phyloP scores from a whole-genome alignment of 768 basidiomycete species.

The Melanogaster broomeanus region DNA sequence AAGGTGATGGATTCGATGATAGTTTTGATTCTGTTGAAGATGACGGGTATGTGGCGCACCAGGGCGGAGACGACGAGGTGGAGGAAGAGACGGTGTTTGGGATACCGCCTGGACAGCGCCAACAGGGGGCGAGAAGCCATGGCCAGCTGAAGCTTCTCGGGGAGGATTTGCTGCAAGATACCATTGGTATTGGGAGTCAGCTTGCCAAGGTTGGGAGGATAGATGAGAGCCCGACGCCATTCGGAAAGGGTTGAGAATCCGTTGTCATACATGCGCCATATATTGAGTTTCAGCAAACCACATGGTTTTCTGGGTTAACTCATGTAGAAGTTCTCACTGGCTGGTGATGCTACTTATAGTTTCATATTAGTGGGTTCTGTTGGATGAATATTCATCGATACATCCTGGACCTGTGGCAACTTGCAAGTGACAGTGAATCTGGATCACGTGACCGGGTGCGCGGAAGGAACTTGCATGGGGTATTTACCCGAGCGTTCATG shows the following conservation, averaged over 20 bases:
- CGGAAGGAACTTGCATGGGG: slow-evolving; percentile 29
- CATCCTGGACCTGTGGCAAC: no score
- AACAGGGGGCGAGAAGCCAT: slow-evolving; percentile 22
- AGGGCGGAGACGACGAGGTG: slow-evolving; percentile 31
- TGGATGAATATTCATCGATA: no score
- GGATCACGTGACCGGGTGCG: slow-evolving; percentile 9
- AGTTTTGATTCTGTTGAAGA: slow-evolving; percentile 50
- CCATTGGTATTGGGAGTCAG: slow-evolving; percentile 58
- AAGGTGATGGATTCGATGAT: slow-evolving; percentile 50
- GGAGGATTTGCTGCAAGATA: slow-evolving; percentile 62
- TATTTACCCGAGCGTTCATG: not conserved
- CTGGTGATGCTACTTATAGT: no score
- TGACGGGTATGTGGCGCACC: slow-evolving; percentile 28
- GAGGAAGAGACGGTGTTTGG: slow-evolving; percentile 81
- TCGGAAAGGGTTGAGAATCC: slow-evolving; percentile 20
- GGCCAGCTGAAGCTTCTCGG: slow-evolving; percentile 58
- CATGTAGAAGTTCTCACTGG: no score
- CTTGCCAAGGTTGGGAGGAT: slow-evolving; percentile 48
- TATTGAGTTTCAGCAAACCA: slow-evolving; percentile 4
- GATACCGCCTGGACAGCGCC: slow-evolving; percentile 54
- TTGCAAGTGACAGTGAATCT: no score
- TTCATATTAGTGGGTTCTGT: no score
- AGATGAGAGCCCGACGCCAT: slow-evolving; percentile 69
- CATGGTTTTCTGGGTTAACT: slow-evolving; percentile 8
- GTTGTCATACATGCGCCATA: not conserved